A percentile compares a stretch with the other conserved stretches of the same genome.
Conservation (phyloP, 2,329 filamentous ascomycete species). For the Fusarium tanahbumbuense region DNA sequence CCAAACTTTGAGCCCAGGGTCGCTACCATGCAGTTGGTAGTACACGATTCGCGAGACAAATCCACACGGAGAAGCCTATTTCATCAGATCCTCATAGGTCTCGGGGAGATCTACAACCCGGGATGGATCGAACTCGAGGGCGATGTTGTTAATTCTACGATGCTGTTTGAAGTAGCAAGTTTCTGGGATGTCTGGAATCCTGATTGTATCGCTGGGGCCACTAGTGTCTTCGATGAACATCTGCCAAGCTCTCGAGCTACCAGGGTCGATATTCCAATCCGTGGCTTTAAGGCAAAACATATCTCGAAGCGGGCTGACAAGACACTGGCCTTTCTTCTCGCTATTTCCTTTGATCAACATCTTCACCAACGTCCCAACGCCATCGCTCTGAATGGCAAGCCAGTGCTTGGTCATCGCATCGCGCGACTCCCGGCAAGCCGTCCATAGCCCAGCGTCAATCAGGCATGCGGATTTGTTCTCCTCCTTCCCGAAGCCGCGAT, state of each 20-base stretch:
- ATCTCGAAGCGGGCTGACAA: background rate
- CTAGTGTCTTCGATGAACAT: background rate
- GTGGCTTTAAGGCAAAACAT: constrained; percentile 3
- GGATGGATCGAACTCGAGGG: background rate
- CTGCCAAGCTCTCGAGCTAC: background rate
- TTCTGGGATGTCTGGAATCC: background rate
- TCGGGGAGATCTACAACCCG: background rate
- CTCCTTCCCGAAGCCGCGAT: no score
- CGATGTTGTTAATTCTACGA: background rate
- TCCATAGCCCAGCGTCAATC: constrained; percentile 9
- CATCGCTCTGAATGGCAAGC: background rate
- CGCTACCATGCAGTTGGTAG: background rate
- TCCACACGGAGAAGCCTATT: background rate
- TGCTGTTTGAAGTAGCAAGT: fast-evolving
- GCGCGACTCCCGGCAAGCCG: constrained; percentile 7
- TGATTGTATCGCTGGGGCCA: fast-evolving
- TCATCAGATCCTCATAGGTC: background rate
- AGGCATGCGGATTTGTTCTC: background rate
- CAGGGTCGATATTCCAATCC: background rate
- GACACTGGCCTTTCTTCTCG: background rate
- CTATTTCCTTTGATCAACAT: background rate
- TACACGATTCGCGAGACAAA: background rate
- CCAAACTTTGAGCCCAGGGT: background rate
- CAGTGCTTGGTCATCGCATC: background rate
- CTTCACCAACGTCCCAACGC: fast-evolving